These are phyloP conservation scores for Coleophoma cylindrospora DNA, from an alignment of 2,329 filamentous ascomycete genomes.

Conservation along the genomic window DNA sequence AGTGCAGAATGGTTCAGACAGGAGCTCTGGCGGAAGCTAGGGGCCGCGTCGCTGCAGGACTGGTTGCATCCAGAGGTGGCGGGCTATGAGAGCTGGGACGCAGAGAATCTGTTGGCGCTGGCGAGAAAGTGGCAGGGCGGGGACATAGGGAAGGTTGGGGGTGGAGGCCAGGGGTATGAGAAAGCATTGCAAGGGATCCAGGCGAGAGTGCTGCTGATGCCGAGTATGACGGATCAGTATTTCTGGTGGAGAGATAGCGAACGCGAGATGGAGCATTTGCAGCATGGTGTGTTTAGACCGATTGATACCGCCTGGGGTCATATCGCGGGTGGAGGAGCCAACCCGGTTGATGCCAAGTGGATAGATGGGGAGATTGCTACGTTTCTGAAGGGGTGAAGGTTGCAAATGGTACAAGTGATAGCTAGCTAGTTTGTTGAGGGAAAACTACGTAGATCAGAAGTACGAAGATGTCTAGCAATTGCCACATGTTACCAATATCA, in stretches of 20 bases:
- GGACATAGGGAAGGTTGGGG: conserved; percentile 23
- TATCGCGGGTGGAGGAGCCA: conserved; percentile 27
- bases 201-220: conserved; percentile 57
- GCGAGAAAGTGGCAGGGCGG: conserved; percentile 41
- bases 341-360: conserved; percentile 24
- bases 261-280: conserved; percentile 24
- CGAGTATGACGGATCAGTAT: conserved; percentile 60
- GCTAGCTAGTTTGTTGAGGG: too few species aligned
- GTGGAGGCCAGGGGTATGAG: conserved; percentile 31
- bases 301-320: conserved; percentile 34
- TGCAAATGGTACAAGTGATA: too few species aligned
- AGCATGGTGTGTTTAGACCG: conserved; percentile 23
- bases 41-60: conserved; percentile 29
- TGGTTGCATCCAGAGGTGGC: conserved; percentile 28
- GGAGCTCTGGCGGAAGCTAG: conserved; percentile 30
- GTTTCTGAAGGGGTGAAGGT: conserved; percentile 17
- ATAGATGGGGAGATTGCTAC: conserved; percentile 25
- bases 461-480: too few species aligned
- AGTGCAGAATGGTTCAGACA: conserved; percentile 40
- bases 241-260: conserved; percentile 42
- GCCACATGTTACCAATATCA: too few species aligned
- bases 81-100: conserved; percentile 33
- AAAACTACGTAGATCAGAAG: too few species aligned
- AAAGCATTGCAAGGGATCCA: conserved; percentile 54
- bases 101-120: conserved; percentile 36